phyloP scores from a whole-genome alignment of 2,329 filamentous ascomycete species.

The Bertia moriformis region DNA sequence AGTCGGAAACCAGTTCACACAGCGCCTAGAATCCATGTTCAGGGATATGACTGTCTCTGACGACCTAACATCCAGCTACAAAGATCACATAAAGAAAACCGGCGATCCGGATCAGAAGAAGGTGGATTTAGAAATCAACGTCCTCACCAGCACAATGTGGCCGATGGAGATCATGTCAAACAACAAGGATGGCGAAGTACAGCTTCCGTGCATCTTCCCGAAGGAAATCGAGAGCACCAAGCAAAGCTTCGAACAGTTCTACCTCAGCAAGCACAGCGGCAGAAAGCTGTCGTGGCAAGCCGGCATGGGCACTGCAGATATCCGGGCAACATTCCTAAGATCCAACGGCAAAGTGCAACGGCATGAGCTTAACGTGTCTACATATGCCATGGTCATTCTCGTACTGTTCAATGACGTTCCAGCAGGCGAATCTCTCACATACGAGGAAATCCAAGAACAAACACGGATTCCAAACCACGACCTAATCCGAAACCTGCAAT shows the following conservation, averaged over 20 bases:
- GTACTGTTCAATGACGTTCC: conserved; percentile 47
- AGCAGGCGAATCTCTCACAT: conserved; percentile 29
- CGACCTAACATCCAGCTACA: conserved; percentile 43
- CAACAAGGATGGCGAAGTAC: conserved; percentile 24
- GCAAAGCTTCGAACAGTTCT: conserved; percentile 46
- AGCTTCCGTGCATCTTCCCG: conserved; percentile 37
- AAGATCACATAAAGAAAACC: conserved; percentile 31
- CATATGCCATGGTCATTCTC: conserved; percentile 48
- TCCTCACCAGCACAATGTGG: conserved; percentile 54
- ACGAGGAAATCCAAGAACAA: conserved; percentile 45
- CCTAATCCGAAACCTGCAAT: conserved; percentile 47
- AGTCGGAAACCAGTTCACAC: conserved; percentile 51
- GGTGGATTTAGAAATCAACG: conserved; percentile 43
- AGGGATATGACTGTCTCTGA: conserved; percentile 52
- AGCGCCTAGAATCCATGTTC: conserved; percentile 53
- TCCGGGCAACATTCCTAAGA: conserved; percentile 38
- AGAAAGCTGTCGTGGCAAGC: conserved; percentile 47
- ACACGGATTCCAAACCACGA: conserved; percentile 49
- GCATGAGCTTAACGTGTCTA: conserved; percentile 52
- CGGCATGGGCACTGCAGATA: conserved; percentile 48
- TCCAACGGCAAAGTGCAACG: conserved; percentile 34
- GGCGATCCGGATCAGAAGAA: conserved; percentile 37
- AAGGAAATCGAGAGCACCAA: conserved; percentile 37
- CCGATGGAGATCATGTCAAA: conserved; percentile 43
- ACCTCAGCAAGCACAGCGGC: conserved; percentile 45